Conservation (phyloP, 129 eudicot species). For the Erigeron canadensis region DNA sequence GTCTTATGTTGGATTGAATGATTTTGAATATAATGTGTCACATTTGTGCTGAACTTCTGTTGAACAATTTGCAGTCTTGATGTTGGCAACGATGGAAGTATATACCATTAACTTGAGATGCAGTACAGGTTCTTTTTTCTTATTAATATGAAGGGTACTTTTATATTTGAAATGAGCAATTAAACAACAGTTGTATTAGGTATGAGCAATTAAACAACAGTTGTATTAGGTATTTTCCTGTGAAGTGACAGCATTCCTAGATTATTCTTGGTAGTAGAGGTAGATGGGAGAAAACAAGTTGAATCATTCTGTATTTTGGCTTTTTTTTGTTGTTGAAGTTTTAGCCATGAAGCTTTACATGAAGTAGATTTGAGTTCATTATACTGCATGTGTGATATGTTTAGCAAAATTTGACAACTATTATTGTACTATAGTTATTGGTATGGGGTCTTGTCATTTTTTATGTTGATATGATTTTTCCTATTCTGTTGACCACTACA, state of each 20-base stretch:
- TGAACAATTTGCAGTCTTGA: slow-evolving; percentile 19
- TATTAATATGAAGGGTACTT: slow-evolving; percentile 11
- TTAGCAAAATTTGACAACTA: neutral
- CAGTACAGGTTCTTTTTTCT: slow-evolving; percentile 25
- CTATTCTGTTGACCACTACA: no score
- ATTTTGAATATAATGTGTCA: neutral
- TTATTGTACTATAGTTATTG: neutral
- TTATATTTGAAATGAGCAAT: slow-evolving; percentile 14
- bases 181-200: neutral
- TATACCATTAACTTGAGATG: slow-evolving; percentile 16
- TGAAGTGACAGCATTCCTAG: slow-evolving; percentile 8
- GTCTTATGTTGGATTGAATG: neutral
- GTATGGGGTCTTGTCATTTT: neutral
- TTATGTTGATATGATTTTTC: no score
- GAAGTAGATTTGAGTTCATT: neutral
- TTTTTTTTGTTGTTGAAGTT: neutral
- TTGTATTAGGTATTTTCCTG: slow-evolving; percentile 6
- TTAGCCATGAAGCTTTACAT: neutral
- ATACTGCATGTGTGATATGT: neutral
- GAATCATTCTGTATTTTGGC: neutral
- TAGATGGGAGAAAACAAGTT: neutral
- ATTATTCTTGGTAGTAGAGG: neutral
- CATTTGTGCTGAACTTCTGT: slow-evolving; percentile 11
- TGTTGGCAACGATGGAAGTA: slow-evolving; percentile 15
- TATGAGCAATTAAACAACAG: slow-evolving; percentile 17